Percentiles rank a stretch among this genome's conserved stretches.
Evolutionary conservation across 2,329 filamentous ascomycete species (phyloP).

Genomic region (Tolypocladium tundrense): DNA sequence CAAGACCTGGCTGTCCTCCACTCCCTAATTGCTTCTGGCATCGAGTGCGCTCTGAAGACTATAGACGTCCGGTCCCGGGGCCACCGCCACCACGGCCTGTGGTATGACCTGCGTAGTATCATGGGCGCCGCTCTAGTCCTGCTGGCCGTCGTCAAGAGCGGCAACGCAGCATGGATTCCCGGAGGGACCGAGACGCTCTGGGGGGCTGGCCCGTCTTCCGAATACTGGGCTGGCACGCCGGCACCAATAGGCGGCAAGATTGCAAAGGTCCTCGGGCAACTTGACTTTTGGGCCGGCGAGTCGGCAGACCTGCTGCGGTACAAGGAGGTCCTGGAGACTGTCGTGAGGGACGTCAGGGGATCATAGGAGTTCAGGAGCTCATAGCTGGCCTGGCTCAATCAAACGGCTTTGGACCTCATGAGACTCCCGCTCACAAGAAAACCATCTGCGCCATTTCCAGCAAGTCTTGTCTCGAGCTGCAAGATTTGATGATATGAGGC

Average conservation of each 20-base stretch:
- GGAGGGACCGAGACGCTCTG: constrained; percentile 8
- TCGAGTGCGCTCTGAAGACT: constrained; percentile 12
- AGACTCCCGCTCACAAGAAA: not conserved
- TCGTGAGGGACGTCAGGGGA: constrained; percentile 7
- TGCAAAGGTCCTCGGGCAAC: constrained; percentile 9
- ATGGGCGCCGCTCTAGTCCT: constrained; percentile 10
- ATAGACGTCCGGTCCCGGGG: constrained; percentile 10
- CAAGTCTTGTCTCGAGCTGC: not conserved
- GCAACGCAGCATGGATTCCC: constrained; percentile 9
- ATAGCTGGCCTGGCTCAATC: not conserved
- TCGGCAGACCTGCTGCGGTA: constrained; percentile 8
- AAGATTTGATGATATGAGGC: not conserved
- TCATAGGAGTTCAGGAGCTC: constrained; percentile 5
- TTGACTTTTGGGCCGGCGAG: constrained; percentile 11
- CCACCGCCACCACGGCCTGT: constrained; percentile 15
- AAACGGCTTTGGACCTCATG: not conserved
- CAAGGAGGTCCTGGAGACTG: constrained; percentile 5
- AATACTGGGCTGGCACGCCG: constrained; percentile 3
- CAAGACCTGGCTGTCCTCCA: constrained; percentile 8
- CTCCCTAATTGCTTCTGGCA: constrained; percentile 8
- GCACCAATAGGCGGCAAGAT: constrained; percentile 8
- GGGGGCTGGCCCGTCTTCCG: constrained; percentile 1
- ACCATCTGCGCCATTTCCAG: not conserved
- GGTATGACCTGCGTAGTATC: constrained; percentile 13
- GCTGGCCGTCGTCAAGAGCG: constrained; percentile 7